These are phyloP conservation scores for Neopestalotiopsis rosae DNA, from an alignment of 2,329 filamentous ascomycete genomes.

Conservation along the genomic window DNA sequence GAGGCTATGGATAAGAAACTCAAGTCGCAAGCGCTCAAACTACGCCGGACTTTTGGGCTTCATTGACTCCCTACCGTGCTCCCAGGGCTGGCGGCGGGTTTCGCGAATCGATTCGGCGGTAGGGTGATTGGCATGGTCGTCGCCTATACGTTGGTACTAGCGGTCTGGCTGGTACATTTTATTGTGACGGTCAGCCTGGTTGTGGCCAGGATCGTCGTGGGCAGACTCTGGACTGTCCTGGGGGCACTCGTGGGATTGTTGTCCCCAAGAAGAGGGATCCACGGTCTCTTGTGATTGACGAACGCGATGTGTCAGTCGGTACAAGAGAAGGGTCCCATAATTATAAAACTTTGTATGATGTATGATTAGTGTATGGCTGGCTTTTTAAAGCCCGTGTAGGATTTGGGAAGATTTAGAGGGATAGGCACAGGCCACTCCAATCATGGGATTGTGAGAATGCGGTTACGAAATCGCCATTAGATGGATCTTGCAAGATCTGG, in stretches of 20 bases:
- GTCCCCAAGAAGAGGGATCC: background rate
- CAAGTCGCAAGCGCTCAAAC: conserved; percentile 35
- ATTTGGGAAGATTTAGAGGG: too few relatives aligned
- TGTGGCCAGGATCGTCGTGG: background rate
- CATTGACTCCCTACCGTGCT: conserved; percentile 21
- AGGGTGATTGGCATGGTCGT: conserved; percentile 9
- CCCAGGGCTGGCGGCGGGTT: conserved; percentile 9
- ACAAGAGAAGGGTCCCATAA: too few relatives aligned
- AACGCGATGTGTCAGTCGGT: background rate
- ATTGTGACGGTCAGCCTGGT: conserved; percentile 5
- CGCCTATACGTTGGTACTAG: conserved; percentile 11
- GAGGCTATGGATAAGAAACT: conserved; percentile 40
- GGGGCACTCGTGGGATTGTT: conserved; percentile 3
- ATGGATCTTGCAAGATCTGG: too few relatives aligned
- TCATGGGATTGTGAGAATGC: too few relatives aligned
- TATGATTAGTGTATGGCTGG: too few relatives aligned
- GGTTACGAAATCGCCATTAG: too few relatives aligned
- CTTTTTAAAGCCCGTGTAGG: too few relatives aligned
- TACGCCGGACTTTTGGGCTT: conserved; percentile 29
- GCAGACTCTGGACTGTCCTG: conserved; percentile 1
- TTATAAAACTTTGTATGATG: too few relatives aligned
- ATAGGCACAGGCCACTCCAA: too few relatives aligned
- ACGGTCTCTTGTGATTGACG: background rate
- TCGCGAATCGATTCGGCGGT: conserved; percentile 8
- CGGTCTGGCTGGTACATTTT: conserved; percentile 14